phyloP scores from a whole-genome alignment of 495 filamentous ascomycete genomes.

The Thozetella sp. region DNA sequence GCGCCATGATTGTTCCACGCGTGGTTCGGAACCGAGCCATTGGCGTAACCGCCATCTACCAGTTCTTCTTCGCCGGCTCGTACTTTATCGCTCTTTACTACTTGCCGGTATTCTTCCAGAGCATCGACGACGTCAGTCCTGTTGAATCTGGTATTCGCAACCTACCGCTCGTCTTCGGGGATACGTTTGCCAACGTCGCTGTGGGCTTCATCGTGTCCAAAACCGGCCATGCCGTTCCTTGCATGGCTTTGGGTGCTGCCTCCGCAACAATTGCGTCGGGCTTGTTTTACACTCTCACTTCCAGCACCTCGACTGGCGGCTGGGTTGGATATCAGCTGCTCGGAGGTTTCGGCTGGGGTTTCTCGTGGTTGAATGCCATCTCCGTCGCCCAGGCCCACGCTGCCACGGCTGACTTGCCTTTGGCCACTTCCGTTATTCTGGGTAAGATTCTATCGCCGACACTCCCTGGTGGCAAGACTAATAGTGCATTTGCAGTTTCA shows the following conservation, averaged over 20 bases:
- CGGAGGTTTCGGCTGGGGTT: constrained; percentile 59
- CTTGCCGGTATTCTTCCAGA: constrained; percentile 62
- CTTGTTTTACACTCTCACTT: constrained; percentile 49
- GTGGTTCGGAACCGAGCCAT: constrained; percentile 39
- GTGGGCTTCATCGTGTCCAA: constrained; percentile 28
- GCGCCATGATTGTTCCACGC: constrained; percentile 34
- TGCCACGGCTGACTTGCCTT: constrained; percentile 46
- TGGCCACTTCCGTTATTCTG: constrained; percentile 55
- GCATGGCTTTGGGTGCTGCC: constrained; percentile 26
- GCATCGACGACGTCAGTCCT: constrained; percentile 38
- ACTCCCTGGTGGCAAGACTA: not conserved
- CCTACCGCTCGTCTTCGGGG: constrained; percentile 42
- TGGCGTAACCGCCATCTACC: constrained; percentile 23
- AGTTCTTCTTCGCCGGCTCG: constrained; percentile 37
- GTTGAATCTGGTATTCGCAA: constrained; percentile 43
- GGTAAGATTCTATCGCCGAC: constrained; percentile 19
- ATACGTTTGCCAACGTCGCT: constrained; percentile 29
- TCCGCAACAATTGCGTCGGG: constrained; percentile 16
- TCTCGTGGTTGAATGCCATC: constrained; percentile 54
- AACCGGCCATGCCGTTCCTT: constrained; percentile 34
- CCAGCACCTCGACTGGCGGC: constrained; percentile 20
- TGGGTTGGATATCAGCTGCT: constrained; percentile 69
- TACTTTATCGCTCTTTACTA: constrained; percentile 51
- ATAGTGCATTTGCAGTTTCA: constrained; percentile 28
- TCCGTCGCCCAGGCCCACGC: constrained; percentile 54